Evolutionary conservation across 192 early-diverging fungal species (phyloP), one percentile per base, ranked within the genome.

Genomic region (Entomortierella chlamydospora): DNA sequence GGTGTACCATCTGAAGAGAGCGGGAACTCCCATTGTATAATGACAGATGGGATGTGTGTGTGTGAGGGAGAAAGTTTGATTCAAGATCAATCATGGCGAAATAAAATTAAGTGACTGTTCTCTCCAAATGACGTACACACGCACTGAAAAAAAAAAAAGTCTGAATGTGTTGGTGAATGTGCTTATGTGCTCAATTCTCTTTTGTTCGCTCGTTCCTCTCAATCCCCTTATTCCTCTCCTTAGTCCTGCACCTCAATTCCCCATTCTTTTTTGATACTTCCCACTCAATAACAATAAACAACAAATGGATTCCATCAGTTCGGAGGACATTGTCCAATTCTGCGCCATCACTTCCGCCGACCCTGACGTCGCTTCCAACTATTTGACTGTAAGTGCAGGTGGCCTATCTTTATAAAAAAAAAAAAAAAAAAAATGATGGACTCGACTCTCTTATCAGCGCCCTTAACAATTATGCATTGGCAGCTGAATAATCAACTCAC

Each of bases 21-120:
- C 90, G 22, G 93, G 92, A 76, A 94, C 92, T 82, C 93, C 93
- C 93, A 94, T 94, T 56, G n/a, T 61, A 47, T 53, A 20, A 33
- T 10, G 49, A 23, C 22, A 25, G 57, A 25, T 54, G 52, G 51
- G 61, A 52, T 10, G 29, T 12, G 42, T 43, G 25, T 43, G 49
- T 52, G 29, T 23, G 17, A 47, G 33, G 51, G 64, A 17, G 54
- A 31, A 43, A 41, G 34, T 43, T 45, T n/a, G 18, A 54, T 11
- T 39, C 22, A 45, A 42, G 30, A 18, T 33, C 31, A 33, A 10
- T n/a, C n/a, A n/a, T 37, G 34, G 34, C 34, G 52, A 65, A 37
- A 37, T 37, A 37, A 7, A 37, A 10, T 37, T n/a, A n/a, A 37
- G 34, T 37, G 34, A 37, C 34, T 37, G 34, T 10, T 37, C 4